Base-by-base conservation (phyloP, 2,329 filamentous ascomycete genomes). In the Macroventuria anomochaeta region DNA sequence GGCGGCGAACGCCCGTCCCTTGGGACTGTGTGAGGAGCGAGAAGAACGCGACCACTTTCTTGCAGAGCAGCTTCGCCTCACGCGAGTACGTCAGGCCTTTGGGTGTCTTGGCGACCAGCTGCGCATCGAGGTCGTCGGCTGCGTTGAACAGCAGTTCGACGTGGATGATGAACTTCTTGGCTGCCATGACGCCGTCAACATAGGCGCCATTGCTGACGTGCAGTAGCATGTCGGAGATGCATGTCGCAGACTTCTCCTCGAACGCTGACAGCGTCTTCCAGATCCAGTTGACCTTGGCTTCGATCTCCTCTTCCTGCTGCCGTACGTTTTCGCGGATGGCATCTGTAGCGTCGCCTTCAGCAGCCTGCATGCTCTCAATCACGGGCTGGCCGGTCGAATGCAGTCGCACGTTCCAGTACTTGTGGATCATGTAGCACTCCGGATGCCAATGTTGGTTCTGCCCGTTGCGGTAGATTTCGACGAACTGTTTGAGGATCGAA, bases 361-460 rank as follows among this genome's bases (percentile, higher is more conserved):
- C 61, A 23, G 53, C 61, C 21, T 67, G 62, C 26, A 71, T 63
- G 33, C 70, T 64, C 36, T 77, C 73, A 5, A 72, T 61, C 34
- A 73, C 65, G 20, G 75, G 73, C 33, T 76, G 71, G 8, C 75
- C 75, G 12, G 75, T 75, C 5, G 76, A 74, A 57, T 79, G 77
- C 31, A 99, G 81, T 44, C 95, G 88, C 55, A 99, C 95, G 72
- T 97, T 99, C 95, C 95, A 99, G 76, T 97, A 99, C 71, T 99
- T 99, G 79, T 99, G 95, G 59, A 99, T 99, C 95, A 99, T 99
- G 77, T 99, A 99, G 76, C 95, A 99, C 76, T 99, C 95, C 2
- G 95, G 95, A 72, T 99, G 95, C 95, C 95, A 99, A 74, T 99
- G 95, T 71, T 99, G 95, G 71, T 97, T 97, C 73, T 96, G 90